Evolutionary conservation across 495 filamentous ascomycete species (phyloP).

Genomic region (Elasticomyces elasticus): DNA sequence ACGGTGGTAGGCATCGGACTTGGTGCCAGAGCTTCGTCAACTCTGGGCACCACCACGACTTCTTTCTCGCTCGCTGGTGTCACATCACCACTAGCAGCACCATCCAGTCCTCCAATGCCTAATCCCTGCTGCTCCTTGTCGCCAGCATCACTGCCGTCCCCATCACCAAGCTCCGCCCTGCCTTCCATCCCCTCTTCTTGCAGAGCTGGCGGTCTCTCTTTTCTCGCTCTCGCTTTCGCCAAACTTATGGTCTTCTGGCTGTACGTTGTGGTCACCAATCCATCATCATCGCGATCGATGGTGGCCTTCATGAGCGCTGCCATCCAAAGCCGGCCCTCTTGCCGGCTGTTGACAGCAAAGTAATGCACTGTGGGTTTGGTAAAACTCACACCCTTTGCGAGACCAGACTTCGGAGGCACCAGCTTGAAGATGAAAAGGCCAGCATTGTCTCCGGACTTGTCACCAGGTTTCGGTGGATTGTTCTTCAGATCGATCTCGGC

Average conservation of each 20-base stretch:
- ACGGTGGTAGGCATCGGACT: neutral
- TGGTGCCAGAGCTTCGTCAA: neutral
- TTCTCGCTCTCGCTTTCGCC: slow-evolving; percentile 70
- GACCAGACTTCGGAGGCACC: slow-evolving; percentile 77
- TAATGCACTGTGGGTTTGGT: slow-evolving; percentile 96
- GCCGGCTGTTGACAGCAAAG: slow-evolving; percentile 85
- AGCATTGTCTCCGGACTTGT: slow-evolving; percentile 20
- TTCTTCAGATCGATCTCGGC: slow-evolving; percentile 32
- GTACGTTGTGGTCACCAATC: slow-evolving; percentile 77
- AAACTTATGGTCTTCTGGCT: slow-evolving; percentile 88
- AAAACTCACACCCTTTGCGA: slow-evolving; percentile 86
- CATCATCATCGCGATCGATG: slow-evolving; percentile 81
- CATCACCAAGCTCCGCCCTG: slow-evolving; percentile 5
- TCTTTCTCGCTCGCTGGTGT: neutral
- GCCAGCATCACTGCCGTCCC: slow-evolving; percentile 1
- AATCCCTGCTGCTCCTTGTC: neutral
- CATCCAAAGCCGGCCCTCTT: slow-evolving; percentile 93
- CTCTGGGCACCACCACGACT: neutral
- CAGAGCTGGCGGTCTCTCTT: slow-evolving; percentile 76
- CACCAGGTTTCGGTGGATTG: slow-evolving; percentile 20
- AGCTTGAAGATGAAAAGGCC: slow-evolving; percentile 95
- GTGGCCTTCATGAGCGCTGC: slow-evolving; percentile 98
- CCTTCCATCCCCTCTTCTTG: slow-evolving; percentile 55
- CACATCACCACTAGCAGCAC: neutral
- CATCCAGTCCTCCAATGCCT: slow-evolving; percentile 2